Conservation (phyloP, 352 stramenopile genomes). For the Pythium aquatile region DNA sequence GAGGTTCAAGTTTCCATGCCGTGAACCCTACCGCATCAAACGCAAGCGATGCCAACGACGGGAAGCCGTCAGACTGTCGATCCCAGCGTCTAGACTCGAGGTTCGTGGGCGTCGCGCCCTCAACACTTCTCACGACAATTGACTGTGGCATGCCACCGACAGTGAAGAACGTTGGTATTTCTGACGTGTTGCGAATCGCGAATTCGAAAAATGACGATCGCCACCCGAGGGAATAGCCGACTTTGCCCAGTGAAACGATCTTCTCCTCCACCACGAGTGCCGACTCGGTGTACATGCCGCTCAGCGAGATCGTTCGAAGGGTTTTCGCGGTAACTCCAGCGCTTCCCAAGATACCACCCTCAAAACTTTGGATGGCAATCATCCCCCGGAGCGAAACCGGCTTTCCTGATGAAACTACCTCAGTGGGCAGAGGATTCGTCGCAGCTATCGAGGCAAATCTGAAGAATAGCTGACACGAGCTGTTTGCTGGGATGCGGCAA, state of each 20-base stretch:
- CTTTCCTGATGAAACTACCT: constrained; percentile 64
- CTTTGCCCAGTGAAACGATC: constrained; percentile 67
- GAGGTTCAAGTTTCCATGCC: constrained; percentile 54
- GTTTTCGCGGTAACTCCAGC: constrained; percentile 41
- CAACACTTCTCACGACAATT: constrained; percentile 47
- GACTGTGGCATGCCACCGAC: constrained; percentile 54
- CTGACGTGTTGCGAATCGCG: constrained; percentile 64
- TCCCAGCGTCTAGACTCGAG: neutral
- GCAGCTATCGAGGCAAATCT: constrained; percentile 68
- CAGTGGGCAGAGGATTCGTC: constrained; percentile 42
- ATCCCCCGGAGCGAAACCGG: constrained; percentile 57
- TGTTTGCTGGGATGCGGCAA: constrained; percentile 44
- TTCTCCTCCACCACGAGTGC: constrained; percentile 54
- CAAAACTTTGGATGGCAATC: constrained; percentile 76
- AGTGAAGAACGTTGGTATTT: constrained; percentile 57
- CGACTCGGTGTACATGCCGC: constrained; percentile 64
- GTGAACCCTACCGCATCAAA: constrained; percentile 20
- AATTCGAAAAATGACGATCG: constrained; percentile 68
- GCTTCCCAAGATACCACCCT: constrained; percentile 10
- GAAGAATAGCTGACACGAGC: constrained; percentile 53
- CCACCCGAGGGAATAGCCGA: constrained; percentile 79
- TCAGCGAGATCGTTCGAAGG: constrained; percentile 59
- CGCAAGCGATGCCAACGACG: constrained; percentile 14
- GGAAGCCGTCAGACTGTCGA: neutral
- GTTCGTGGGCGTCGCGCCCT: constrained; percentile 8